These are phyloP conservation scores for Umbelopsis sp. DNA, from an alignment of 192 early-diverging fungal genomes.

Conservation along the genomic window DNA sequence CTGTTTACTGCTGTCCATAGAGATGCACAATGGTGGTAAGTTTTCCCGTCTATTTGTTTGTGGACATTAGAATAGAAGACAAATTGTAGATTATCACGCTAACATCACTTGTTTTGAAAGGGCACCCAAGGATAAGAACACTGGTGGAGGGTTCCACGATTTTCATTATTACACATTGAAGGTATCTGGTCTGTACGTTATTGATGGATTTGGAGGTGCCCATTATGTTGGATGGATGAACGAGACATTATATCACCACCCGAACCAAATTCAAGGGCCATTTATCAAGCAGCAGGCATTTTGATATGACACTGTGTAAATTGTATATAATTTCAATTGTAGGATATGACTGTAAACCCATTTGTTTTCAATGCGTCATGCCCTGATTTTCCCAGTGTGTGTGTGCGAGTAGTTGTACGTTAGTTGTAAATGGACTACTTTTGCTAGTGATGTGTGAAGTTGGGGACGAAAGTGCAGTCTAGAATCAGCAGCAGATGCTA, in stretches of 20 bases:
- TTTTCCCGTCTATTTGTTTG: neutral
- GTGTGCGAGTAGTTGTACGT: too few species aligned
- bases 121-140: neutral
- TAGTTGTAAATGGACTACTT: too few species aligned
- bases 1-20: neutral
- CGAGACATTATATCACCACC: conserved; percentile 3
- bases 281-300: neutral
- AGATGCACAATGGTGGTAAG: conserved; percentile 16
- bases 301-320: too few species aligned
- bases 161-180: conserved; percentile 4
- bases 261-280: conserved; percentile 7
- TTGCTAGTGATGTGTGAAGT: too few species aligned
- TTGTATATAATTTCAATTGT: too few species aligned
- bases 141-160: conserved; percentile 5
- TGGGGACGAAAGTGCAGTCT: too few species aligned
- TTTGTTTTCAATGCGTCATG: too few species aligned
- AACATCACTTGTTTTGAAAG: neutral
- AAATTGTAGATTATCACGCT: too few species aligned
- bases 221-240: conserved; percentile 22
- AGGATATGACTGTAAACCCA: too few species aligned
- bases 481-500: too few species aligned
- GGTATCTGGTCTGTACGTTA: conserved; percentile 3
- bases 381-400: too few species aligned
- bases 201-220: conserved; percentile 15
- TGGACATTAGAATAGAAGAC: neutral